These are phyloP conservation scores for Dichotomocladium elegans DNA, from an alignment of 371 early-diverging fungal species.

Conservation along the genomic window DNA sequence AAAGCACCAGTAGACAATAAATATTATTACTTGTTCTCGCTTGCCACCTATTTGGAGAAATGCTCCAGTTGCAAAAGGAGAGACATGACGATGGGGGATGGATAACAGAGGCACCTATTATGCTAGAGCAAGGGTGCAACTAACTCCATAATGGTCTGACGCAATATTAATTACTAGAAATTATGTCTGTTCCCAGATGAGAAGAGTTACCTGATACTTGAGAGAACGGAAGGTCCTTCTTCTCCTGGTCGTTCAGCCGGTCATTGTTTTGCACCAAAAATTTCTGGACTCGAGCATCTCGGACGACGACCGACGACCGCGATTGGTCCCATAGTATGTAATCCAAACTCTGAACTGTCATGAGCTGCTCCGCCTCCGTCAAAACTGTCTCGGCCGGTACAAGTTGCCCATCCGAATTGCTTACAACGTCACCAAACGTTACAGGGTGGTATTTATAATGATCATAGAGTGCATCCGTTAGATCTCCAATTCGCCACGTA, in stretches of 20 bases:
- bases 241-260: slow-evolving; percentile 8
- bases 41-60: not conserved
- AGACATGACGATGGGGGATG: not conserved
- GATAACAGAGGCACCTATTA: too few species aligned
- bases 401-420: slow-evolving; percentile 34
- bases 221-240: slow-evolving; percentile 7
- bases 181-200: not conserved
- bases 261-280: slow-evolving; percentile 36
- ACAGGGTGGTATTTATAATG: slow-evolving; percentile 70
- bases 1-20: not conserved
- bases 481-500: slow-evolving; percentile 1
- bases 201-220: slow-evolving; percentile 18
- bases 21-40: not conserved
- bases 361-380: slow-evolving; percentile 49
- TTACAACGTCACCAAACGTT: slow-evolving; percentile 69
- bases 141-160: slow-evolving; percentile 23
- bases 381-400: slow-evolving; percentile 59
- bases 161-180: not conserved
- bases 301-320: not conserved
- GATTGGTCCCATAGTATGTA: slow-evolving; percentile 49
- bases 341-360: slow-evolving; percentile 67
- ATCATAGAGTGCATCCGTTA: slow-evolving; percentile 56
- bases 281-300: slow-evolving; percentile 23
- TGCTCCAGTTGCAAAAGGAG: too few species aligned
- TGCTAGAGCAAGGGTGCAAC: slow-evolving; percentile 8